Percentiles rank a stretch among this genome's conserved stretches.
Evolutionary conservation across 1,139 yeast species (phyloP).

Genomic region (Yamadazyma jaroonii): DNA sequence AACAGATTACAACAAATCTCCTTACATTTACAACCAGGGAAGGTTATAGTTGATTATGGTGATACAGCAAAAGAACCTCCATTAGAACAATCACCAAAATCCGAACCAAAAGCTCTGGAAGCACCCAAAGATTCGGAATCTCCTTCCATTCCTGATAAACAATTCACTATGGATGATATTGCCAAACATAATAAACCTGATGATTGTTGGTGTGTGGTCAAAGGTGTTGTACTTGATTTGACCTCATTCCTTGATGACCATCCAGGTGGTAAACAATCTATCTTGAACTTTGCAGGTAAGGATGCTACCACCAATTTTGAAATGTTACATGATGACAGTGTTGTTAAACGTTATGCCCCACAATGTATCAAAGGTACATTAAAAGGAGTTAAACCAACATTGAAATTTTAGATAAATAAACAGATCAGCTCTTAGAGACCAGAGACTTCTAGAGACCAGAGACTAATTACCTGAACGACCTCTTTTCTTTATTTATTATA

Average conservation of each 20-base stretch:
- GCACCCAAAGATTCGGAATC: no score
- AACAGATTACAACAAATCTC: slow-evolving; percentile 42
- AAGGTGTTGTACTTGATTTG: slow-evolving; percentile 80
- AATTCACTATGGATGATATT: slow-evolving; percentile 53
- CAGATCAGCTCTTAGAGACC: no score
- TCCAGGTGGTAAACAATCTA: slow-evolving; percentile 84
- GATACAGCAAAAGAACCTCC: slow-evolving; percentile 19
- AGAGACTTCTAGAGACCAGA: no score
- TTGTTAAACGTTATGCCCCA: slow-evolving; percentile 47
- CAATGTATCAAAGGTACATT: slow-evolving; percentile 48
- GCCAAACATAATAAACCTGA: slow-evolving; percentile 57
- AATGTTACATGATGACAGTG: slow-evolving; percentile 54
- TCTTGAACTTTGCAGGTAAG: slow-evolving; percentile 78
- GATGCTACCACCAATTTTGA: slow-evolving; percentile 88
- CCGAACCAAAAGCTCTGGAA: neutral
- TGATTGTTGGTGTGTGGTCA: slow-evolving; percentile 87
- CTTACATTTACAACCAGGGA: slow-evolving; percentile 44
- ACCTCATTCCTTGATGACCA: slow-evolving; percentile 76
- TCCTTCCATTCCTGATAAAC: slow-evolving; percentile 35
- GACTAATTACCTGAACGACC: neutral
- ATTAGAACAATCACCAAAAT: neutral
- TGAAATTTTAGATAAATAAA: slow-evolving; percentile 2
- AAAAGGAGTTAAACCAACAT: slow-evolving; percentile 41
- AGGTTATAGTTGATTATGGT: slow-evolving; percentile 30
- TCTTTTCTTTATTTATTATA: slow-evolving; percentile 4